Percentiles rank a stretch among this genome's conserved stretches.
phyloP scores from a whole-genome alignment of 2,329 filamentous ascomycete genomes.

The Cylindrodendrum hubeiense region DNA sequence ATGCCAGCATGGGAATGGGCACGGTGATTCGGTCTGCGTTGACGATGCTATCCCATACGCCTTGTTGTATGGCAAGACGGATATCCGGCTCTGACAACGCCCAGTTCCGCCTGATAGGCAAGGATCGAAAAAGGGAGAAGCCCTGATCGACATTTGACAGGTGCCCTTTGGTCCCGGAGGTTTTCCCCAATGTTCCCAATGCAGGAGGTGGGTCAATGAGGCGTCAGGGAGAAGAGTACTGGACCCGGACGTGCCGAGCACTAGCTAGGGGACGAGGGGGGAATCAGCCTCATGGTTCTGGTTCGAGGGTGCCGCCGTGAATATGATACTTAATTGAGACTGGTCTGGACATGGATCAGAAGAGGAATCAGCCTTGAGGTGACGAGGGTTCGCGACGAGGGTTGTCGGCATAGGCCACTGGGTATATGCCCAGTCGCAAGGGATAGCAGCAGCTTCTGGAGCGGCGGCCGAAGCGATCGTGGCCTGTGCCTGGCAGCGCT shows the following conservation, averaged over 20 bases:
- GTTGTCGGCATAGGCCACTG: slow-evolving; percentile 1
- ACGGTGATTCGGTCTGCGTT: not conserved
- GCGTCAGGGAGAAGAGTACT: slow-evolving; percentile 10
- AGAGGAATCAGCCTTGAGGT: slow-evolving; percentile 7
- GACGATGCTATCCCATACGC: not conserved
- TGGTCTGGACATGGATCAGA: slow-evolving; percentile 7
- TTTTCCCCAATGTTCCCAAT: slow-evolving; percentile 16
- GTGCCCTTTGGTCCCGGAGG: slow-evolving; percentile 10
- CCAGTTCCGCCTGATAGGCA: not conserved
- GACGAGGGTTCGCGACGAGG: not conserved
- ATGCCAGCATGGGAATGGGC: not conserved
- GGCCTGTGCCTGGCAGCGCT: not conserved
- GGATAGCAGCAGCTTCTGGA: slow-evolving; percentile 8
- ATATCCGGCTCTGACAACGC: not conserved
- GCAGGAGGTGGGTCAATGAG: slow-evolving; percentile 13
- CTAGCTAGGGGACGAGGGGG: slow-evolving; percentile 1
- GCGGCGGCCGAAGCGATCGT: slow-evolving; percentile 10
- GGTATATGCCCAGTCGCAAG: slow-evolving; percentile 15
- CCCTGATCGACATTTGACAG: slow-evolving; percentile 27
- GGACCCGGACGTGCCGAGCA: slow-evolving; percentile 20
- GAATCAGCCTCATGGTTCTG: slow-evolving; percentile 16
- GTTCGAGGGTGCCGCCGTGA: not conserved
- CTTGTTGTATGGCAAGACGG: not conserved
- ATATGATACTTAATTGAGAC: slow-evolving; percentile 12
- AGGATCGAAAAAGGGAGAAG: not conserved